Evolutionary conservation across 2,329 filamentous ascomycete genomes (phyloP).

Genomic region (Diplodia intermedia): DNA sequence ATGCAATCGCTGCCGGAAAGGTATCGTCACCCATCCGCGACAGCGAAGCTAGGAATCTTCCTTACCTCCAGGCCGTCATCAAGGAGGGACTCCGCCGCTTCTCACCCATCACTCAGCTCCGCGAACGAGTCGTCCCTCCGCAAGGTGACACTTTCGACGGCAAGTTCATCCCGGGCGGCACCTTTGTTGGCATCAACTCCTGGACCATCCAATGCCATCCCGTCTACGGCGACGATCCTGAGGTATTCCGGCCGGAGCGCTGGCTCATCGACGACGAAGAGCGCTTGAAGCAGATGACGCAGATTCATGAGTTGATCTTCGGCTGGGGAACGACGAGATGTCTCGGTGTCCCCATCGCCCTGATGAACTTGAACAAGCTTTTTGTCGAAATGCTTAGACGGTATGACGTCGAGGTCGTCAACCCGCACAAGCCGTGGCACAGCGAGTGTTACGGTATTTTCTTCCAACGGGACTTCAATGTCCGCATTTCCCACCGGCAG

Average conservation of each 20-base stretch:
- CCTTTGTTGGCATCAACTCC: conserved; percentile 50
- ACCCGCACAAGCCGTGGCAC: conserved; percentile 30
- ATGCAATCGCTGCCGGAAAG: conserved; percentile 47
- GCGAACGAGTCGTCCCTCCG: conserved; percentile 43
- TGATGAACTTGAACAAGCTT: conserved; percentile 50
- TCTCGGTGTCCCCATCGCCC: conserved; percentile 45
- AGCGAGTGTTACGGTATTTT: conserved; percentile 33
- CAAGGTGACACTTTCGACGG: conserved; percentile 45
- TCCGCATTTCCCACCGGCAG: conserved; percentile 32
- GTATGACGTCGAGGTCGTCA: conserved; percentile 21
- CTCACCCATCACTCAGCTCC: conserved; percentile 47
- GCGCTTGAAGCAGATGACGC: conserved; percentile 41
- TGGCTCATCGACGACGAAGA: conserved; percentile 43
- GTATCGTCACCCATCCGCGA: conserved; percentile 53
- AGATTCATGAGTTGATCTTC: conserved; percentile 48
- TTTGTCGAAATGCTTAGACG: conserved; percentile 48
- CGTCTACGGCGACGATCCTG: conserved; percentile 49
- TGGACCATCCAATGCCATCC: conserved; percentile 47
- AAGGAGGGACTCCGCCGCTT: conserved; percentile 57
- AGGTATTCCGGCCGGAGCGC: conserved; percentile 49
- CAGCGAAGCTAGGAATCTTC: conserved; percentile 50
- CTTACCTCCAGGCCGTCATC: conserved; percentile 56
- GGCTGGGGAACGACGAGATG: conserved; percentile 48
- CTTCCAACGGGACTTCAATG: conserved; percentile 31
- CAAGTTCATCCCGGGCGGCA: conserved; percentile 47